phyloP scores from a whole-genome alignment of 805 yeast species.

The Candida nitratophila region DNA sequence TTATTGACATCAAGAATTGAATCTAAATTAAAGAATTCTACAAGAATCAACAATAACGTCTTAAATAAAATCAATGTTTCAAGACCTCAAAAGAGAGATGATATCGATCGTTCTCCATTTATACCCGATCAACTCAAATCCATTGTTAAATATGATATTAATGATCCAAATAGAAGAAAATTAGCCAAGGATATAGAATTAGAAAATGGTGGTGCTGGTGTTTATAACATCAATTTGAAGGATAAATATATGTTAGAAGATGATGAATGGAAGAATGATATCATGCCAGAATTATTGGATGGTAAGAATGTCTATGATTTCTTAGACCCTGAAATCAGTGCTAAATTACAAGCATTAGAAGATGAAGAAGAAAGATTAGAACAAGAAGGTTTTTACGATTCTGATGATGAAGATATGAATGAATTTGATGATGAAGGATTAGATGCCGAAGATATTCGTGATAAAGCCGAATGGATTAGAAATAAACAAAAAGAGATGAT shows the following conservation, averaged over 20 bases:
- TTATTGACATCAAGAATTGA: constrained; percentile 92
- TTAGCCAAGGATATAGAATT: constrained; percentile 86
- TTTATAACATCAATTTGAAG: constrained; percentile 85
- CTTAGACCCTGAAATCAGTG: constrained; percentile 92
- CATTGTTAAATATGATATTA: constrained; percentile 61
- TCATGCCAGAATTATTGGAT: constrained; percentile 93
- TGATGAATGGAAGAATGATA: constrained; percentile 96
- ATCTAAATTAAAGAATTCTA: constrained; percentile 89
- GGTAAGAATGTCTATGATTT: constrained; percentile 97
- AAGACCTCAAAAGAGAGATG: constrained; percentile 84
- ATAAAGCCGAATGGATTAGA: constrained; percentile 93
- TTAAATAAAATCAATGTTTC: constrained; percentile 95
- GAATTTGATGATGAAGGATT: constrained; percentile 50
- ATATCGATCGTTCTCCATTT: constrained; percentile 65
- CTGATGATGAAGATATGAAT: constrained; percentile 63
- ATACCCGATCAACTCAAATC: constrained; percentile 72
- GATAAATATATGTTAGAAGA: constrained; percentile 89
- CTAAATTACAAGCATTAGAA: constrained; percentile 89
- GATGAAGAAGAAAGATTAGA: constrained; percentile 95
- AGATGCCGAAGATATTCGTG: constrained; percentile 60
- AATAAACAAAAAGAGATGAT: constrained; percentile 92
- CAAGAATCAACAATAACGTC: constrained; percentile 80
- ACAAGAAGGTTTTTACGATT: constrained; percentile 90
- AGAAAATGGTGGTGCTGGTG: constrained; percentile 99
- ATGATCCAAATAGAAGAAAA: constrained; percentile 75